Percentiles rank a stretch among this genome's conserved stretches.
phyloP scores from a whole-genome alignment of 2,329 filamentous ascomycete genomes.

The Botryotinia globosa region DNA sequence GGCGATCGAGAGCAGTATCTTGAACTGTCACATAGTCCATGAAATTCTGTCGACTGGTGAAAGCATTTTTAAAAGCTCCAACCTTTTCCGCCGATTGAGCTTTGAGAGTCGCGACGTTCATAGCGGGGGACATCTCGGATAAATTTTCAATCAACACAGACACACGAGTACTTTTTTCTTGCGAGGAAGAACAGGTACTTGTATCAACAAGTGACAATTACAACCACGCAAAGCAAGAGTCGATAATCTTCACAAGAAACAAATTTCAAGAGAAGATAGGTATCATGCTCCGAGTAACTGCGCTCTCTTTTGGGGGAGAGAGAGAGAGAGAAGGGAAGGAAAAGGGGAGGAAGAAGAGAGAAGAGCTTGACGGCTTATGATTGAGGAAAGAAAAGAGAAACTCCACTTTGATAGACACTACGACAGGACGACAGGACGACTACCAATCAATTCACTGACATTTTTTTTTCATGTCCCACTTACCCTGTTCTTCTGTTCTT shows the following conservation, averaged over 20 bases:
- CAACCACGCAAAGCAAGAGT: neutral
- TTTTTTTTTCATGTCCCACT: neutral
- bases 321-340: neutral
- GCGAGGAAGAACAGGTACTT: neutral
- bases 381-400: neutral
- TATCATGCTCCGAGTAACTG: neutral
- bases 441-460: constrained; percentile 2
- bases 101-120: constrained; percentile 17
- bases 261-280: neutral
- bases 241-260: neutral
- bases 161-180: neutral
- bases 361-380: neutral
- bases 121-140: constrained; percentile 26
- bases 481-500: neutral
- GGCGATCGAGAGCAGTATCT: constrained; percentile 30
- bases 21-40: constrained; percentile 28
- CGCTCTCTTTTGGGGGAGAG: neutral
- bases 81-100: constrained; percentile 23
- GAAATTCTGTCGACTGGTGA: constrained; percentile 28
- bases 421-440: neutral
- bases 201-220: neutral
- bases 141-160: constrained; percentile 3
- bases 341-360: neutral
- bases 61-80: constrained; percentile 28
- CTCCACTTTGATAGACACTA: neutral